Conservation (phyloP, 495 filamentous ascomycete species). For the Neurospora sp. region DNA sequence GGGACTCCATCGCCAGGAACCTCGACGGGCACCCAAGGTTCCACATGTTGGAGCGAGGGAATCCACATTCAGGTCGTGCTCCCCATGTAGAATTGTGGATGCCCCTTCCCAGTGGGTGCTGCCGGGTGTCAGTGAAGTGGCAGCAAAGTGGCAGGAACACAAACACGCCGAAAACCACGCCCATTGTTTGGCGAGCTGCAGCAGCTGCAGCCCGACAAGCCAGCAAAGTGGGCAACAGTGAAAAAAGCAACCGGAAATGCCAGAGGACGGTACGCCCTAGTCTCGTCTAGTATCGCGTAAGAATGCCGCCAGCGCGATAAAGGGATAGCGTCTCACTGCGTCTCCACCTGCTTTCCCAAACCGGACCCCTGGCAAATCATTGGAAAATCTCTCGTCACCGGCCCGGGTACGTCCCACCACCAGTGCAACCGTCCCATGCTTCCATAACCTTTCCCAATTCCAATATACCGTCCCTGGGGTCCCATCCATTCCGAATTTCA, state of each 20-base stretch:
- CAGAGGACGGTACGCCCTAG: not conserved
- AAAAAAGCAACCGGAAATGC: not conserved
- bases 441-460: not conserved
- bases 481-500: not conserved
- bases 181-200: not conserved
- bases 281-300: not conserved
- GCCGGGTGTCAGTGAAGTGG: not conserved
- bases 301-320: not conserved
- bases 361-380: not conserved
- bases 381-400: not conserved
- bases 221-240: not conserved
- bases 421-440: not conserved
- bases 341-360: not conserved
- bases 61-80: not conserved
- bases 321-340: not conserved
- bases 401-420: not conserved
- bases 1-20: not conserved
- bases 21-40: not conserved
- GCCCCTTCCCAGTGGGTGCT: not conserved
- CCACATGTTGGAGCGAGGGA: not conserved
- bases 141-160: not conserved
- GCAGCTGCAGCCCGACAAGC: not conserved
- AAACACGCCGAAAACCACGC: not conserved
- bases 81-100: not conserved
- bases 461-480: not conserved